A percentile compares a stretch with the other conserved stretches of the same genome.
Evolutionary conservation across 192 early-diverging fungal genomes (phyloP).

Genomic region (Physocladia obscura): DNA sequence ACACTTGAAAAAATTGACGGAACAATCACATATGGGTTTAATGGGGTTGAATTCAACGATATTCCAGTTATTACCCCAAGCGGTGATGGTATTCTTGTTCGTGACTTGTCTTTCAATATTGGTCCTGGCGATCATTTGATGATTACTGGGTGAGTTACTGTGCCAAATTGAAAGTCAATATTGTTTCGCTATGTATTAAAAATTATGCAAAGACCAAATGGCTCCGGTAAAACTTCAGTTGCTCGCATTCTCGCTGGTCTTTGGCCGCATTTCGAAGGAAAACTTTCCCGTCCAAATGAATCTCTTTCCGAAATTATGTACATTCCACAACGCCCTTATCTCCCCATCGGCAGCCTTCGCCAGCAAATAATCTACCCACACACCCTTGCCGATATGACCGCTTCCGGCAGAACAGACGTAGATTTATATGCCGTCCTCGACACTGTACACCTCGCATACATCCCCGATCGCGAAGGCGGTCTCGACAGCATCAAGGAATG

Average conservation of each 20-base stretch:
- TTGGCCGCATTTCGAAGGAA: conserved; percentile 89
- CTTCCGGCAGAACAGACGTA: conserved; percentile 68
- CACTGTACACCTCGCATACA: conserved; percentile 78
- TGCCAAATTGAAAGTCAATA: not conserved
- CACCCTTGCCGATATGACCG: conserved; percentile 54
- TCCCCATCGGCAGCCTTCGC: conserved; percentile 87
- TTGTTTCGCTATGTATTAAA: not conserved
- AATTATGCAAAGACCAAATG: conserved; percentile 10
- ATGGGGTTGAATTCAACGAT: conserved; percentile 77
- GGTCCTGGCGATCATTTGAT: conserved; percentile 37
- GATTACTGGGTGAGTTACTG: conserved; percentile 30
- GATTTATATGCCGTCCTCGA: conserved; percentile 77
- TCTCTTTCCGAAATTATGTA: conserved; percentile 84
- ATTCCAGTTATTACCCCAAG: conserved; percentile 94
- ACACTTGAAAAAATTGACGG: conserved; percentile 33
- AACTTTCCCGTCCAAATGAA: conserved; percentile 39
- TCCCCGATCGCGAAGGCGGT: conserved; percentile 61
- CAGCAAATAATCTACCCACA: conserved; percentile 98
- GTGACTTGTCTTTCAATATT: conserved; percentile 28
- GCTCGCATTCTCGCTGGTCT: conserved; percentile 61
- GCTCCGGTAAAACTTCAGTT: conserved; percentile 26
- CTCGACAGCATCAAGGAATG: conserved; percentile 57
- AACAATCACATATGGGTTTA: conserved; percentile 7
- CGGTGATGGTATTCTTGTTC: conserved; percentile 78
- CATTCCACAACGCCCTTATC: conserved; percentile 96